A percentile compares a stretch with the other conserved stretches of the same genome.
These are phyloP conservation scores for Fraxinus quadrangulata DNA, from an alignment of 257 asterid species.

Conservation along the genomic window DNA sequence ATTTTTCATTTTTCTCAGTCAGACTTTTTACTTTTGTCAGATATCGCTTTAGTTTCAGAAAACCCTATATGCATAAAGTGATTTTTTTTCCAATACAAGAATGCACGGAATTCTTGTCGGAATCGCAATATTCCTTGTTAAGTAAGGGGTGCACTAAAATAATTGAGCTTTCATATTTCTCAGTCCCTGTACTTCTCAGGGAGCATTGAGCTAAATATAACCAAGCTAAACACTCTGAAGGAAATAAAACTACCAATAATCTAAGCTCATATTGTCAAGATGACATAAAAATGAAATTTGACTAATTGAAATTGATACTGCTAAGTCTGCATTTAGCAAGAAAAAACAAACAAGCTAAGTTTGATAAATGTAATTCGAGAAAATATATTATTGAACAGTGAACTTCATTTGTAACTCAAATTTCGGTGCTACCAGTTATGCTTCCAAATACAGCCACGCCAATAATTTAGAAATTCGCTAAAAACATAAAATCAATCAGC, in stretches of 20 bases:
- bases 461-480: not conserved
- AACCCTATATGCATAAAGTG: not conserved
- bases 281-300: not conserved
- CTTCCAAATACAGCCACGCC: not conserved
- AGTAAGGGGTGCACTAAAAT: not conserved
- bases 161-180: not conserved
- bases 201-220: conserved; percentile 1
- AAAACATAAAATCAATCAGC: not conserved
- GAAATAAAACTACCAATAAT: not conserved
- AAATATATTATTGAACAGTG: not conserved
- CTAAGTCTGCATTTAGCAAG: not conserved
- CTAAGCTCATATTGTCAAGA: not conserved
- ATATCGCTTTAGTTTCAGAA: not conserved
- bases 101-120: not conserved
- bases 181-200: not conserved
- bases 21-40: not conserved
- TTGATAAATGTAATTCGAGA: not conserved
- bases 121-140: not conserved
- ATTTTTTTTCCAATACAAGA: not conserved
- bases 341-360: not conserved
- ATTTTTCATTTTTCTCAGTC: not conserved
- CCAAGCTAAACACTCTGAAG: not conserved
- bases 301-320: not conserved
- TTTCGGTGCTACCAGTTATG: not conserved
- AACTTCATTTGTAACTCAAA: not conserved